These are phyloP conservation scores for Lasiosphaeria miniovina DNA, from an alignment of 495 filamentous ascomycete species.

Conservation along the genomic window DNA sequence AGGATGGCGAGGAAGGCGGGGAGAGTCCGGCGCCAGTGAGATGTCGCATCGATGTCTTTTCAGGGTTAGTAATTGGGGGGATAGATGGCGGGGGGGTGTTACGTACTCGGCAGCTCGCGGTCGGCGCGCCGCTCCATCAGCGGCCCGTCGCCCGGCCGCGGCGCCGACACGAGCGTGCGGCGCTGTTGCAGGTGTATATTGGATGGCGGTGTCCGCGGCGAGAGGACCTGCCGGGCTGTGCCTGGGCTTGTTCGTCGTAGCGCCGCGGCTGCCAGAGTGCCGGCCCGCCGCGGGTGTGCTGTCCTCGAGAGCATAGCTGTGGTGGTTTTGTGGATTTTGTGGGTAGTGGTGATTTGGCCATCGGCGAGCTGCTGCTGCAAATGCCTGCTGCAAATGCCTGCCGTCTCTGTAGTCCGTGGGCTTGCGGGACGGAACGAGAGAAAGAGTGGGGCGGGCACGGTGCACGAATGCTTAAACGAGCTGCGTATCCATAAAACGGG, in stretches of 20 bases:
- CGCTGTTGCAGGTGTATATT: conserved; percentile 16
- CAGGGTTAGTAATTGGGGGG: background rate
- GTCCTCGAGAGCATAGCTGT: conserved; percentile 38
- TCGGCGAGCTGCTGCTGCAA: too few relatives aligned
- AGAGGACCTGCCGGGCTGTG: conserved; percentile 8
- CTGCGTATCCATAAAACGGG: too few relatives aligned
- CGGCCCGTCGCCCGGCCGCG: conserved; percentile 59
- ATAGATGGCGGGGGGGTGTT: background rate
- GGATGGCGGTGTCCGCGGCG: conserved; percentile 2
- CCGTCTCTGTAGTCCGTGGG: too few relatives aligned
- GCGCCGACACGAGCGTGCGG: conserved; percentile 41
- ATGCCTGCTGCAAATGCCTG: too few relatives aligned
- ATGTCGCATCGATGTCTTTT: conserved; percentile 30
- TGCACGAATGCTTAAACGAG: too few relatives aligned
- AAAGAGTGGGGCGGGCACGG: too few relatives aligned
- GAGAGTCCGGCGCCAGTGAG: conserved; percentile 48
- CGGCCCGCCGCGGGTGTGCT: conserved; percentile 31
- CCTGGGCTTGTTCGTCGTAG: conserved; percentile 11
- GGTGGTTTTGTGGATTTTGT: conserved; percentile 13
- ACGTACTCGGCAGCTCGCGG: conserved; percentile 68
- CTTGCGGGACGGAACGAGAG: too few relatives aligned
- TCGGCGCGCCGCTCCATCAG: conserved; percentile 77
- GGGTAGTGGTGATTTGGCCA: background rate
- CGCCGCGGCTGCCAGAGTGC: conserved; percentile 8
- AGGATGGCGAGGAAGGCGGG: conserved; percentile 58